phyloP scores from a whole-genome alignment of 2,329 filamentous ascomycete genomes.

The Cladosporium sphaerospermum region DNA sequence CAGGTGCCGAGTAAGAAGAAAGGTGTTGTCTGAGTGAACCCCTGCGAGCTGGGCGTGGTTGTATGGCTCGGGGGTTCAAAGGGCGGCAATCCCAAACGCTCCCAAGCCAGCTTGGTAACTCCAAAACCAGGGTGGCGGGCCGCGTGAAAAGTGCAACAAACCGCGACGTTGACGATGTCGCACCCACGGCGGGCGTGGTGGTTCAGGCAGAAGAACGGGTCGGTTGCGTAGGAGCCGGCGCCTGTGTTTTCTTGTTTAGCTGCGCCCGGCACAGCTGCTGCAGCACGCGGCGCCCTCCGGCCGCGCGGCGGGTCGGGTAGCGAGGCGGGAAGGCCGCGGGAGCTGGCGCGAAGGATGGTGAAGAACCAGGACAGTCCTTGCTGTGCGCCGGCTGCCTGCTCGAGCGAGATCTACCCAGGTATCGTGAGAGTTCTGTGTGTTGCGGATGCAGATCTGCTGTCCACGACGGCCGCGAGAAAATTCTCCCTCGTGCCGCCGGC shows the following conservation, averaged over 20 bases:
- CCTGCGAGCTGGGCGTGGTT: too few species aligned
- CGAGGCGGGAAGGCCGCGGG: background rate
- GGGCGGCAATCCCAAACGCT: too few species aligned
- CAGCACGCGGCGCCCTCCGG: too few species aligned
- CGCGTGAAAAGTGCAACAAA: too few species aligned
- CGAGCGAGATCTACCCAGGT: background rate
- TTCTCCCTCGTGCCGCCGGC: background rate
- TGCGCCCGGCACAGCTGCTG: background rate
- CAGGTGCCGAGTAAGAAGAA: background rate
- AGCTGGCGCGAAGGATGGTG: background rate
- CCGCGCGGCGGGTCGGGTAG: background rate
- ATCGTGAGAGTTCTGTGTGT: background rate
- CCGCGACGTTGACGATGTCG: background rate
- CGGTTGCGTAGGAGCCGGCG: background rate
- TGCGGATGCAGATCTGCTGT: too few species aligned
- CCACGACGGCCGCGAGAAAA: too few species aligned
- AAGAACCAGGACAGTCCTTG: background rate
- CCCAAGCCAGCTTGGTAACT: too few species aligned
- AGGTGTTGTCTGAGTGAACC: too few species aligned
- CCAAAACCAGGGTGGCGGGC: too few species aligned
- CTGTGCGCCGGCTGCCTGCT: background rate
- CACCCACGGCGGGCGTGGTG: constrained; percentile 2
- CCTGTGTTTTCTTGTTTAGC: constrained; percentile 1
- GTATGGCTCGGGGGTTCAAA: too few species aligned
- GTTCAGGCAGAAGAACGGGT: background rate